phyloP scores from a whole-genome alignment of 371 early-diverging fungal genomes.

The Synchytrium microbalum region DNA sequence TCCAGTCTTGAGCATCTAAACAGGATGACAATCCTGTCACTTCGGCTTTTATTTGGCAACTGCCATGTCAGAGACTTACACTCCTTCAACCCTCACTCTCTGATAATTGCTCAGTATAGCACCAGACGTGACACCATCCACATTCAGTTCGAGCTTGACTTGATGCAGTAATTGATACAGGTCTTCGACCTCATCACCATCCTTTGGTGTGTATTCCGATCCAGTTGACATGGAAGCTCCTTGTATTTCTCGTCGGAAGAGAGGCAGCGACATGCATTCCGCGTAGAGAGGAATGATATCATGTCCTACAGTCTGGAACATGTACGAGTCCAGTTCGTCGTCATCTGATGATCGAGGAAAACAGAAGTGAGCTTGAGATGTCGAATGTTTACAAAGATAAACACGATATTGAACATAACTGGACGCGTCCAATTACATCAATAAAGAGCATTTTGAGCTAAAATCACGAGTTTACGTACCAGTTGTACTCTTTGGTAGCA shows the following conservation, averaged over 20 bases:
- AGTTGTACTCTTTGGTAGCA: too few species aligned
- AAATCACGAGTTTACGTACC: too few species aligned
- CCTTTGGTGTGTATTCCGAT: slow-evolving; percentile 36
- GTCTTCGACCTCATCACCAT: slow-evolving; percentile 96
- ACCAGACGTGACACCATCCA: slow-evolving; percentile 91
- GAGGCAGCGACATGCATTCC: slow-evolving; percentile 84
- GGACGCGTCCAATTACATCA: too few species aligned
- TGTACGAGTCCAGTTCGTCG: slow-evolving; percentile 95
- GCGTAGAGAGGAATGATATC: slow-evolving; percentile 79
- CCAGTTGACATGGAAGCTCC: slow-evolving; percentile 58
- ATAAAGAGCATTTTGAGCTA: too few species aligned
- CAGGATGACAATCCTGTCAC: background rate
- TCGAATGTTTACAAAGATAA: too few species aligned
- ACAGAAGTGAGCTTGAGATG: too few species aligned
- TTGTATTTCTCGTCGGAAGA: slow-evolving; percentile 71
- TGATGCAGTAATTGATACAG: slow-evolving; percentile 65
- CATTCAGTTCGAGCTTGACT: slow-evolving; percentile 66
- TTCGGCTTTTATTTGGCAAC: background rate
- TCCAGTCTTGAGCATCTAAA: slow-evolving; percentile 74
- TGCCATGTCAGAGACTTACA: slow-evolving; percentile 45
- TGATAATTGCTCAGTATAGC: slow-evolving; percentile 98
- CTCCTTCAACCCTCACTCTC: slow-evolving; percentile 91
- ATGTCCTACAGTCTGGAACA: slow-evolving; percentile 99
- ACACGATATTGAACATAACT: too few species aligned
- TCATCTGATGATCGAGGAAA: background rate